Conservation (phyloP, 2,329 filamentous ascomycete genomes). For the Penicillium janthinellum region DNA sequence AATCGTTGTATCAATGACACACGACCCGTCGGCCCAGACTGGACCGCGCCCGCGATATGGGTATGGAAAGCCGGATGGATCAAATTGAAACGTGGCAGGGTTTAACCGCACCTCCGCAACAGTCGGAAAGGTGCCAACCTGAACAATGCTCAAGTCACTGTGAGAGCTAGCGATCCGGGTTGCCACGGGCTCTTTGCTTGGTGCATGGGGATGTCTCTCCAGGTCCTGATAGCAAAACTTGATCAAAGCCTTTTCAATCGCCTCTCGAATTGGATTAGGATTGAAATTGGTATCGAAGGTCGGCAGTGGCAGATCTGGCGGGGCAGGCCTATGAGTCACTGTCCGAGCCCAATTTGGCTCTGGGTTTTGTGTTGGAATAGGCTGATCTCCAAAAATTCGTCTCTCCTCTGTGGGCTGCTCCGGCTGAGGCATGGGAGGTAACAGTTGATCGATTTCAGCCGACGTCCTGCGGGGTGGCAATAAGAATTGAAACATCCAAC, state of each 20-base stretch:
- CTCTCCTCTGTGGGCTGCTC: neutral
- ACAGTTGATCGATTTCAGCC: neutral
- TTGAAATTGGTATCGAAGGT: neutral
- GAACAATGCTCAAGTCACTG: slow-evolving; percentile 21
- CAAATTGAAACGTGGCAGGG: slow-evolving; percentile 14
- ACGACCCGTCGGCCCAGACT: slow-evolving; percentile 26
- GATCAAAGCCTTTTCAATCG: slow-evolving; percentile 31
- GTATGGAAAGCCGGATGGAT: slow-evolving; percentile 23
- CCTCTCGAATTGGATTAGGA: slow-evolving; percentile 16
- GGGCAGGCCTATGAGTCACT: too few relatives aligned
- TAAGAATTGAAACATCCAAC: neutral
- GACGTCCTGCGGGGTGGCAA: neutral
- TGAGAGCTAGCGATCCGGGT: slow-evolving; percentile 14
- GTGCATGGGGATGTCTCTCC: slow-evolving; percentile 32
- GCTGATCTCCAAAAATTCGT: too few relatives aligned
- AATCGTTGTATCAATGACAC: slow-evolving; percentile 36
- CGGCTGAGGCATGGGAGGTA: neutral
- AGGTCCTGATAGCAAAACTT: slow-evolving; percentile 32
- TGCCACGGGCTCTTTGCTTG: slow-evolving; percentile 12
- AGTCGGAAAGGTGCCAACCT: slow-evolving; percentile 20
- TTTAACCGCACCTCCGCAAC: slow-evolving; percentile 22
- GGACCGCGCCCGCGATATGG: slow-evolving; percentile 38
- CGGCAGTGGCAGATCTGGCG: too few relatives aligned
- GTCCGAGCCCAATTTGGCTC: too few relatives aligned
- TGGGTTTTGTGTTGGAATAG: too few relatives aligned